phyloP scores from a whole-genome alignment of 1,139 yeast species.

The Taphrina confusa region DNA sequence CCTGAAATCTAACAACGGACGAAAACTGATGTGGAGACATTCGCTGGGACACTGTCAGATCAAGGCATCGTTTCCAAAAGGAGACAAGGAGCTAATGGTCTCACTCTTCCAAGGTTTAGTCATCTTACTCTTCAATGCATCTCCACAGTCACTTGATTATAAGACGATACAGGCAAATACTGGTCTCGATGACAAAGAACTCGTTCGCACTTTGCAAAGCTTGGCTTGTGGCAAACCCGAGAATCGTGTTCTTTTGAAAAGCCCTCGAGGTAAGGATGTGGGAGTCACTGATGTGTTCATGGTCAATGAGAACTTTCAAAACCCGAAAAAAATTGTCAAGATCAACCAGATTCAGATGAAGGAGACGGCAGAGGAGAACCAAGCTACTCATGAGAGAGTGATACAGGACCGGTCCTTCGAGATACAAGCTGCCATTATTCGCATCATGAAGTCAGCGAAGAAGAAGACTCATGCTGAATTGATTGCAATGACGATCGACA shows the following conservation, averaged over 20 bases:
- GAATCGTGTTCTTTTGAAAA: constrained; percentile 43
- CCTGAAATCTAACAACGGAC: constrained; percentile 40
- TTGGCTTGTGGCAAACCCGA: constrained; percentile 43
- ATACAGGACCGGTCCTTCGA: constrained; percentile 45
- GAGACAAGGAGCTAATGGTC: constrained; percentile 45
- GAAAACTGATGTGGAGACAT: constrained; percentile 46
- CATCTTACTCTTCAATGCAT: constrained; percentile 44
- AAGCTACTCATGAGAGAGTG: constrained; percentile 42
- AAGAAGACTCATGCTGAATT: constrained; percentile 47
- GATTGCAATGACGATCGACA: constrained; percentile 44
- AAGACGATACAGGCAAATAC: constrained; percentile 41
- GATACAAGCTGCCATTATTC: constrained; percentile 48
- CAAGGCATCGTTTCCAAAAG: constrained; percentile 45
- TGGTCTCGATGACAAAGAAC: constrained; percentile 40
- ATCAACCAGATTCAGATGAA: constrained; percentile 46
- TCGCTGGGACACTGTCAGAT: constrained; percentile 45
- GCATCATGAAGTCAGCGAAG: constrained; percentile 62
- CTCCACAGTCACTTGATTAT: constrained; percentile 41
- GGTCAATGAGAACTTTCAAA: constrained; percentile 45
- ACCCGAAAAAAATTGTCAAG: constrained; percentile 44
- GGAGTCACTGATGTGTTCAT: constrained; percentile 43
- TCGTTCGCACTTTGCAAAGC: constrained; percentile 44
- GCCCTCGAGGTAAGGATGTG: constrained; percentile 42
- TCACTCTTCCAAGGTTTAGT: constrained; percentile 45
- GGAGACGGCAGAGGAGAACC: constrained; percentile 43